Evolutionary conservation across 1,284 basidiomycete genomes (phyloP).

Genomic region (Phlebopus sp.): DNA sequence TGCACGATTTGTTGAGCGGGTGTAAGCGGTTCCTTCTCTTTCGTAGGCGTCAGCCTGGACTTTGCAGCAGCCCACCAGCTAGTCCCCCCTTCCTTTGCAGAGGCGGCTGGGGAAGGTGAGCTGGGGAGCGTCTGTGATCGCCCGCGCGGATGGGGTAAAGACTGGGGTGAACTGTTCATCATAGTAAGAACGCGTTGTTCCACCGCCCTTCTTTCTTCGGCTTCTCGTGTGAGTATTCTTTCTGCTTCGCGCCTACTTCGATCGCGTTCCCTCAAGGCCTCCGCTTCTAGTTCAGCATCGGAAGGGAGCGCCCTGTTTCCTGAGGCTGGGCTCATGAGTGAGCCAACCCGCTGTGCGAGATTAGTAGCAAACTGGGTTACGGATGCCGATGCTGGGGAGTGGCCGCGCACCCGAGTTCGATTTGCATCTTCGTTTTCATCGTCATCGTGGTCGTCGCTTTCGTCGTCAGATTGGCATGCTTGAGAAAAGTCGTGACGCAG

Average conservation of each 20-base stretch:
- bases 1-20: slow-evolving; percentile 77
- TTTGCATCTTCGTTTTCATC: slow-evolving; percentile 45
- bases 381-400: slow-evolving; percentile 55
- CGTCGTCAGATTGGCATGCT: slow-evolving; percentile 48
- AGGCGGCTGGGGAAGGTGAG: slow-evolving; percentile 58
- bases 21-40: slow-evolving; percentile 65
- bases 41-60: slow-evolving; percentile 72
- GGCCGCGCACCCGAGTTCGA: slow-evolving; percentile 42
- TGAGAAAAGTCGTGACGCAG: slow-evolving; percentile 62
- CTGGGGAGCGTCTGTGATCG: slow-evolving; percentile 54
- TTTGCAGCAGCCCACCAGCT: slow-evolving; percentile 72
- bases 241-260: slow-evolving; percentile 72
- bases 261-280: slow-evolving; percentile 72
- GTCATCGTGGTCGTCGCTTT: slow-evolving; percentile 47
- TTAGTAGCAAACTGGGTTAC: slow-evolving; percentile 68
- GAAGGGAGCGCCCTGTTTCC: slow-evolving; percentile 46
- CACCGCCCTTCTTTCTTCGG: slow-evolving; percentile 59
- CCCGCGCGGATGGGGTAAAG: slow-evolving; percentile 50
- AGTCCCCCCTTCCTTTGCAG: slow-evolving; percentile 51
- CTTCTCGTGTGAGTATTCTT: slow-evolving; percentile 65
- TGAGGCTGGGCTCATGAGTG: slow-evolving; percentile 54
- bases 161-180: slow-evolving; percentile 45
- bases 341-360: slow-evolving; percentile 66
- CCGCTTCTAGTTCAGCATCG: slow-evolving; percentile 75
- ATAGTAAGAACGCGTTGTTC: slow-evolving; percentile 74